Conservation (phyloP, 805 yeast genomes). For the Metschnikowia vanudenii region DNA sequence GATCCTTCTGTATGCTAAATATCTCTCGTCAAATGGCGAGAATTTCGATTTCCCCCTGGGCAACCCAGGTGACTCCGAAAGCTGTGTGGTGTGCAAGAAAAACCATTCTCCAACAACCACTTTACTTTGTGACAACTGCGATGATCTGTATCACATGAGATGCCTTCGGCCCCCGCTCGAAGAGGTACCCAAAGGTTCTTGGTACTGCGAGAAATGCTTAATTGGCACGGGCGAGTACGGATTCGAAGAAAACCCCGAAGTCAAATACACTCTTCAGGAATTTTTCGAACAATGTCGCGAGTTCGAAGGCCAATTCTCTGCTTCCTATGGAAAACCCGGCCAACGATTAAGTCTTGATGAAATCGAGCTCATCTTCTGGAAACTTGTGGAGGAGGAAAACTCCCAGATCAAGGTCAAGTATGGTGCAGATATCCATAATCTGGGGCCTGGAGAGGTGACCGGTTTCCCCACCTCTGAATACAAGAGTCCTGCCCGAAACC, state of each 20-base stretch:
- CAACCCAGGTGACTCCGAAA: constrained; percentile 27
- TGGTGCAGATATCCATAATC: constrained; percentile 82
- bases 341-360: constrained; percentile 39
- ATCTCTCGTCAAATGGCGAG: constrained; percentile 25
- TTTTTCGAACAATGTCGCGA: constrained; percentile 57
- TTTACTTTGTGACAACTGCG: constrained; percentile 73
- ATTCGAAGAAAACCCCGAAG: constrained; percentile 63
- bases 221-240: constrained; percentile 87
- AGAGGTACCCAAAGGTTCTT: constrained; percentile 54
- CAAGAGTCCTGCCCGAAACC: constrained; percentile 23
- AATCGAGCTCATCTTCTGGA: constrained; percentile 72
- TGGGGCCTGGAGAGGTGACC: constrained; percentile 60
- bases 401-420: constrained; percentile 62
- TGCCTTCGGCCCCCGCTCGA: constrained; percentile 63
- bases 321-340: constrained; percentile 25
- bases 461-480: constrained; percentile 59
- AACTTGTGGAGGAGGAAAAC: constrained; percentile 37
- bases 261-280: constrained; percentile 53
- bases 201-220: constrained; percentile 86
- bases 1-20: constrained; percentile 34
- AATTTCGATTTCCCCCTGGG: constrained; percentile 34
- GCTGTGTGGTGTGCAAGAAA: constrained; percentile 49
- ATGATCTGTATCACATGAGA: constrained; percentile 60
- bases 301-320: constrained; percentile 45
- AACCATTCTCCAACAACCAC: constrained; percentile 46